Conservation (phyloP, 495 filamentous ascomycete species). For the Xylaria bambusicola region DNA sequence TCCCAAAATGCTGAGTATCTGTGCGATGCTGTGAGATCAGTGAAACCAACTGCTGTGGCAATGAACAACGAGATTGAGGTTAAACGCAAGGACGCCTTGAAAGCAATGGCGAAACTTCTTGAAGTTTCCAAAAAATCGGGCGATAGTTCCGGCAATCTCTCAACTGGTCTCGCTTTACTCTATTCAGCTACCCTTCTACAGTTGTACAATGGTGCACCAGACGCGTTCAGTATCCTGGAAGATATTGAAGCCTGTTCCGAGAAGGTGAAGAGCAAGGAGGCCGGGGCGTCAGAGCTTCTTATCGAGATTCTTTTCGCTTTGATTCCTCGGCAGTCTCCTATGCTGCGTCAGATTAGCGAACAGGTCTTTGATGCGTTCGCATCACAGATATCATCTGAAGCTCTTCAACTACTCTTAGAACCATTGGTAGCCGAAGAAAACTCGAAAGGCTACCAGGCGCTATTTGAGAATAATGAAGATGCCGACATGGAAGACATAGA, state of each 20-base stretch:
- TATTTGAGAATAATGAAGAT: constrained; percentile 77
- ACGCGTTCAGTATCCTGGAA: constrained; percentile 73
- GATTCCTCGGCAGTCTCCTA: constrained; percentile 78
- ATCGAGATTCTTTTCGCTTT: constrained; percentile 88
- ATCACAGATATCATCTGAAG: constrained; percentile 65
- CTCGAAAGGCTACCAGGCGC: constrained; percentile 75
- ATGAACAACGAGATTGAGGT: constrained; percentile 63
- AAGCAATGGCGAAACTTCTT: constrained; percentile 68
- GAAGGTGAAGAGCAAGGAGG: constrained; percentile 58
- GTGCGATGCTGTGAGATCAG: constrained; percentile 48
- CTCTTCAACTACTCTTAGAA: constrained; percentile 71
- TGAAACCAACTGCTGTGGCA: constrained; percentile 56
- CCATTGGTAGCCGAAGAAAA: constrained; percentile 79
- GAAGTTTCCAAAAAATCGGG: constrained; percentile 54
- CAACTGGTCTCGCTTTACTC: constrained; percentile 71
- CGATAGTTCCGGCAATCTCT: constrained; percentile 39
- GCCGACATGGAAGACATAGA: constrained; percentile 45
- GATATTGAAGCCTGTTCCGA: constrained; percentile 74
- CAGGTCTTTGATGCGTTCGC: constrained; percentile 85
- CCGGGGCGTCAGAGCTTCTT: constrained; percentile 69
- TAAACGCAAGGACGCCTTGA: constrained; percentile 62
- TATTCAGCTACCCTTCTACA: constrained; percentile 86
- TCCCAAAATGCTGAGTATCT: constrained; percentile 55
- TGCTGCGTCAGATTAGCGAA: constrained; percentile 83
- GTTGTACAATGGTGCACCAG: constrained; percentile 84